Evolutionary conservation across 2,329 filamentous ascomycete species (phyloP).

Genomic region (Botrytis elliptica): DNA sequence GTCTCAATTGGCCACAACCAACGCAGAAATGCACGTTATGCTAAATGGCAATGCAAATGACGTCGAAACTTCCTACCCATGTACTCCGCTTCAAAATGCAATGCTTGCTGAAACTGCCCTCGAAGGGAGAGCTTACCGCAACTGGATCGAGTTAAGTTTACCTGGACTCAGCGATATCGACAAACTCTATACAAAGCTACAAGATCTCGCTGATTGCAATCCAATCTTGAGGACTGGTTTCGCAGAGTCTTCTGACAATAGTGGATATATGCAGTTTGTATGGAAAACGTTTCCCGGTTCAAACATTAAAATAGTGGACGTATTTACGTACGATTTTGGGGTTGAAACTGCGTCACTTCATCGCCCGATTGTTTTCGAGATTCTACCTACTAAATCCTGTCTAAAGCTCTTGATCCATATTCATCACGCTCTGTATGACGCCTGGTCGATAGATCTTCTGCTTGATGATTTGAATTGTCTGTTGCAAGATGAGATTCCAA

Average conservation of each 20-base stretch:
- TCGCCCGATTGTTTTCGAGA: conserved; percentile 61
- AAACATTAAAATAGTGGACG: conserved; percentile 42
- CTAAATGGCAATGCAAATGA: conserved; percentile 40
- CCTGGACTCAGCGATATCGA: conserved; percentile 37
- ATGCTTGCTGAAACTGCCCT: conserved; percentile 75
- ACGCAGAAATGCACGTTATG: conserved; percentile 5
- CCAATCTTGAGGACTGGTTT: conserved; percentile 76
- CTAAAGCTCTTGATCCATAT: conserved; percentile 48
- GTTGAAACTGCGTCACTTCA: conserved; percentile 41
- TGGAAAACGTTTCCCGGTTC: conserved; percentile 52
- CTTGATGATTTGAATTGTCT: conserved; percentile 62
- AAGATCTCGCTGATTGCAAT: conserved; percentile 53
- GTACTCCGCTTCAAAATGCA: conserved; percentile 71
- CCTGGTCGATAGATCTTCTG: conserved; percentile 84
- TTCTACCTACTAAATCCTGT: conserved; percentile 40
- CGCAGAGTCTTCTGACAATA: conserved; percentile 45
- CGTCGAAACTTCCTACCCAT: conserved; percentile 53
- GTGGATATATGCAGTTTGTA: conserved; percentile 61
- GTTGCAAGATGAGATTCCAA: conserved; percentile 22
- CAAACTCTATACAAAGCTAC: conserved; percentile 51
- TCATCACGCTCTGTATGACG: conserved; percentile 86
- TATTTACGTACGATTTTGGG: conserved; percentile 43
- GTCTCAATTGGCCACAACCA: background rate
- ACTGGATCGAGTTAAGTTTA: conserved; percentile 65
- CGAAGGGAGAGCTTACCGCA: conserved; percentile 67